These are phyloP conservation scores for Aleurites moluccanus DNA, from an alignment of 441 rosid species.

Conservation along the genomic window DNA sequence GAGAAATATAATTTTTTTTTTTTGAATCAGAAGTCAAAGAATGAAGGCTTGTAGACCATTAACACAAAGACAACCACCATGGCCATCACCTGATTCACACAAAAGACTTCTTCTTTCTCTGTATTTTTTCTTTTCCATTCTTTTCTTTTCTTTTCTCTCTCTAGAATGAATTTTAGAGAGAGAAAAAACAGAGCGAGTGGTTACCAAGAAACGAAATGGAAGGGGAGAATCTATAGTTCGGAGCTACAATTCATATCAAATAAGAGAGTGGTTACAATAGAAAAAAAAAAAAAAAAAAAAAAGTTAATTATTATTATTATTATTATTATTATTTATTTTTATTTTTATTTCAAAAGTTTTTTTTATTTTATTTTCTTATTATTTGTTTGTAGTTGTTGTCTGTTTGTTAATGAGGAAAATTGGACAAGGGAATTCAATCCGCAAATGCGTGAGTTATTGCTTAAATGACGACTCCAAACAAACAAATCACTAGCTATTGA, in stretches of 20 bases:
- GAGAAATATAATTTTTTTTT: neutral
- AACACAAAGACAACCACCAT: conserved; percentile 3
- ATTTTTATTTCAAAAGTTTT: too few relatives aligned
- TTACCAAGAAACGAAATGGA: neutral
- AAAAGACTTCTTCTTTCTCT: neutral
- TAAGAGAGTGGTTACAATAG: too few relatives aligned
- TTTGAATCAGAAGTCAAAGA: conserved; percentile 31
- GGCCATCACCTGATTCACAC: too few relatives aligned
- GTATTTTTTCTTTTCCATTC: too few relatives aligned
- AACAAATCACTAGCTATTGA: neutral
- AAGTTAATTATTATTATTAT: too few relatives aligned
- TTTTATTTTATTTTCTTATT: too few relatives aligned
- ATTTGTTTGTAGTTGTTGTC: neutral
- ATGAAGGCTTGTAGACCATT: neutral
- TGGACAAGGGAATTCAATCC: too few relatives aligned
- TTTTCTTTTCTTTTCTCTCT: conserved; percentile 9
- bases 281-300: too few relatives aligned
- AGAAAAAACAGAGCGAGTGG: conserved; percentile 4
- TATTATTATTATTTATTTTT: too few relatives aligned
- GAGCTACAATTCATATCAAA: too few relatives aligned
- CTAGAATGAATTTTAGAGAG: conserved; percentile 21
- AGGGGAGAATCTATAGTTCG: neutral
- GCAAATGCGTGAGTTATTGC: conserved; percentile 30
- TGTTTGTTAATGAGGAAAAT: neutral
- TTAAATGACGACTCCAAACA: conserved; percentile 27